phyloP scores from a whole-genome alignment of 1,139 yeast species.

The Groenewaldozyma sp. region DNA sequence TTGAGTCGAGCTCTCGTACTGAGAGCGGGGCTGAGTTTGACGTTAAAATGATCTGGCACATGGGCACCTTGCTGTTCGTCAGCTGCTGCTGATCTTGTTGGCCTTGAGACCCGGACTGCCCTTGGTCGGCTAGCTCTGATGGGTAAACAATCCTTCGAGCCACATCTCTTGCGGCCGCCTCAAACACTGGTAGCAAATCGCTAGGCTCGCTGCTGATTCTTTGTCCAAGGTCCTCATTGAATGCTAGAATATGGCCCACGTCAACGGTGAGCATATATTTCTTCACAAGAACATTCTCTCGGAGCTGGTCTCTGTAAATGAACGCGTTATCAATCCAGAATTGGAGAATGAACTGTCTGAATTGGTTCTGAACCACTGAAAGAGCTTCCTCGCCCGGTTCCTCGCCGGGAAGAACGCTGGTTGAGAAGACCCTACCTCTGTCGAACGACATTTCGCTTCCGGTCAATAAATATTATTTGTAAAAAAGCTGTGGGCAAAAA shows the following conservation, averaged over 20 bases:
- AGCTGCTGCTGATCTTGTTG: constrained; percentile 14
- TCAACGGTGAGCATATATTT: constrained; percentile 68
- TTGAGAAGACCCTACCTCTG: constrained; percentile 69
- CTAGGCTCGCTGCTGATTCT: constrained; percentile 77
- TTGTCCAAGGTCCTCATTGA: constrained; percentile 82
- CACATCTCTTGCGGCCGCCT: constrained; percentile 80
- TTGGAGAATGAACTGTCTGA: constrained; percentile 74
- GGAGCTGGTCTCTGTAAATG: constrained; percentile 81
- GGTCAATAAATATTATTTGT: too few relatives aligned
- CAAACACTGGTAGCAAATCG: constrained; percentile 78
- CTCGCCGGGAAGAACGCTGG: constrained; percentile 82
- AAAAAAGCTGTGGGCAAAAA: too few relatives aligned
- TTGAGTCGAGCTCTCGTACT: constrained; percentile 77
- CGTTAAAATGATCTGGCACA: constrained; percentile 70
- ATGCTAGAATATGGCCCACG: constrained; percentile 77
- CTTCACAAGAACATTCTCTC: constrained; percentile 76
- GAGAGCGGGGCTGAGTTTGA: constrained; percentile 68
- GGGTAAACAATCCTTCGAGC: constrained; percentile 72
- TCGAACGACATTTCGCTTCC: constrained; percentile 50
- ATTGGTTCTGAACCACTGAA: constrained; percentile 70
- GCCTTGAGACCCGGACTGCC: too few relatives aligned
- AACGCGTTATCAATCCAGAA: constrained; percentile 77
- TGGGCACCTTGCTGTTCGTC: constrained; percentile 14
- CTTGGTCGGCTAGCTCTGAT: too few relatives aligned
- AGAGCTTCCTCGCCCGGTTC: constrained; percentile 53